Base-by-base conservation (phyloP, 208 protist species). In the Acanthamoeba castellanii region DNA sequence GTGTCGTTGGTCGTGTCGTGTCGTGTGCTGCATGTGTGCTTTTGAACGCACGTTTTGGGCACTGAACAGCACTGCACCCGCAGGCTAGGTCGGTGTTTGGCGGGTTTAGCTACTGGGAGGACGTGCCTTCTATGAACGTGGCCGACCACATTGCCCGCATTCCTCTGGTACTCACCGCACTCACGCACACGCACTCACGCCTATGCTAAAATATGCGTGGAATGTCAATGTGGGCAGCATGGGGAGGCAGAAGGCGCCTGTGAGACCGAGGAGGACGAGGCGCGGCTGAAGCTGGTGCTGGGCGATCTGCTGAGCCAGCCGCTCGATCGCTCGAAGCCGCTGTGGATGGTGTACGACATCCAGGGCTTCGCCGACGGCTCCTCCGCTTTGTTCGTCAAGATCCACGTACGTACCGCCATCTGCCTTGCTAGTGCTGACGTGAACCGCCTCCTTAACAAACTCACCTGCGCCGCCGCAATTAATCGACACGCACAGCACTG, bases 281-380 rank as follows among this genome's bases (percentile, higher is more conserved):
- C n/a, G 30, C 34, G 27, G 47, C 47, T 85, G 11, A 85, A 85
- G 76, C 18, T 30, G 76, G 25, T 85, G 20, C 47, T 85, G 47
- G 76, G 45, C 45, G 45, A 34, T 25, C 34, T 85, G 25, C 34
- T 85, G 27, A 85, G 76, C 47, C 76, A 34, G 47, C 76, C 76
- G 14, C 76, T 85, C 37, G 76, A 85, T 42, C 34, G 76, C 22
- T 3, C 76, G 45, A 50, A 57, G 45, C 76, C 76, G 14, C 76
- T 85, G 22, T 85, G 76, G 76, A 50, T 85, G 76, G 76, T 59
- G 16, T 85, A 85, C 30, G 76, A 85, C 47, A 85, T 85, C 47
- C 37, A 27, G 42, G 76, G 76, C 37, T 85, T 85, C 76, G 18
- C 76, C 13, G 76, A 85, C 25, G 76, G 76, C 18, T 85, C 76